Conservation (phyloP, 805 yeast genomes). For the Candida corydali region DNA sequence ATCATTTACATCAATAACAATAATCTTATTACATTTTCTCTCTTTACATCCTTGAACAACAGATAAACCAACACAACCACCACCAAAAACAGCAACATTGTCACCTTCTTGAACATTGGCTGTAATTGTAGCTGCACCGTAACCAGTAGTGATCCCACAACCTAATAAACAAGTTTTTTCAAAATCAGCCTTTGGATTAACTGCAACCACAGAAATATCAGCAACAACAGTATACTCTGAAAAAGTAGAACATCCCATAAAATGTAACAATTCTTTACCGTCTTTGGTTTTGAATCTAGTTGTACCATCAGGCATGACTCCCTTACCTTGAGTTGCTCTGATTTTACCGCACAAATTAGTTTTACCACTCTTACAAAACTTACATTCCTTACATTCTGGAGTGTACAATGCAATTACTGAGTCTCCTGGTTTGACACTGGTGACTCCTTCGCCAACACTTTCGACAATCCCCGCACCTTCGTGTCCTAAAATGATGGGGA, state of each 20-base stretch:
- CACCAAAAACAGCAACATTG: conserved; percentile 94
- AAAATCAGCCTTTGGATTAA: conserved; percentile 76
- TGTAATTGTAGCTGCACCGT: conserved; percentile 94
- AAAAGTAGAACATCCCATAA: conserved; percentile 98
- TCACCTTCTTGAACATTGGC: conserved; percentile 90
- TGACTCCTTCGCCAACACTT: conserved; percentile 91
- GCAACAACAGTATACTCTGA: conserved; percentile 98
- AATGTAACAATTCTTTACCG: conserved; percentile 85
- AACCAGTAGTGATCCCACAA: conserved; percentile 98
- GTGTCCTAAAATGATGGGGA: conserved; percentile 92
- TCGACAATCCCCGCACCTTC: conserved; percentile 98
- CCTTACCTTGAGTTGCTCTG: conserved; percentile 97
- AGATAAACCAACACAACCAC: conserved; percentile 95
- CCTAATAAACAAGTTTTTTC: conserved; percentile 91
- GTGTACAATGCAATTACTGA: conserved; percentile 92
- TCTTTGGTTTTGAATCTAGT: conserved; percentile 72
- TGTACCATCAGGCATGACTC: conserved; percentile 99
- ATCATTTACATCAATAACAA: conserved; percentile 85
- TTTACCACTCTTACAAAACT: conserved; percentile 91
- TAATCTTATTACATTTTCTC: conserved; percentile 75
- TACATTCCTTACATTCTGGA: conserved; percentile 94
- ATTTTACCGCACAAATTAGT: conserved; percentile 95
- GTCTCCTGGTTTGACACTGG: conserved; percentile 87
- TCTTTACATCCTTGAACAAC: conserved; percentile 92
- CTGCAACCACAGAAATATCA: conserved; percentile 93